phyloP scores from a whole-genome alignment of 441 rosid species.

The Pelargonium exstipulatum region DNA sequence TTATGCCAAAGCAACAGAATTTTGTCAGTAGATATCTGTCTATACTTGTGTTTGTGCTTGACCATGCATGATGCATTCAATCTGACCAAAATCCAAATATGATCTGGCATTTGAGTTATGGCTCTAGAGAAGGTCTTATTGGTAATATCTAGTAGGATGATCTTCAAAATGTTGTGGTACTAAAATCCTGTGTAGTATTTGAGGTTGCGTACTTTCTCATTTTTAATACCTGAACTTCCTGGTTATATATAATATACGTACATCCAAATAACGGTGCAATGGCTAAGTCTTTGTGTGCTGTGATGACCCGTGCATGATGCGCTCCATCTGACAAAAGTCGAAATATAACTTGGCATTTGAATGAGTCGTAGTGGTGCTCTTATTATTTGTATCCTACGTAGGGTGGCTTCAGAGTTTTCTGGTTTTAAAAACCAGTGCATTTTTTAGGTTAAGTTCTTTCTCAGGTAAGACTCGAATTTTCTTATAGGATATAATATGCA shows the following conservation, averaged over 20 bases:
- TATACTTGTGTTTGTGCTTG: not conserved
- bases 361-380: not conserved
- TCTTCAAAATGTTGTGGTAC: not conserved
- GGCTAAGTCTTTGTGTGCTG: not conserved
- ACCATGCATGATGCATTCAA: not conserved
- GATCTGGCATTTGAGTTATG: not conserved
- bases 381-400: not conserved
- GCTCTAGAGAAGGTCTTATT: not conserved
- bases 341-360: not conserved
- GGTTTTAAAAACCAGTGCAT: not conserved
- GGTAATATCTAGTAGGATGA: not conserved
- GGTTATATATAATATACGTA: not conserved
- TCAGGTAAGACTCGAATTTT: not conserved
- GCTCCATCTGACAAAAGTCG: not conserved
- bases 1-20: not conserved
- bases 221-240: not conserved
- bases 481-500: not conserved
- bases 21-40: not conserved
- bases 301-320: not conserved
- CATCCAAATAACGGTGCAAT: not conserved
- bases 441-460: not conserved
- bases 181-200: not conserved
- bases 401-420: not conserved
- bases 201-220: not conserved
- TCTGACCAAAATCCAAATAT: not conserved